Percentiles rank a stretch among this genome's conserved stretches.
These are phyloP conservation scores for Globisporangium iwayamae DNA, from an alignment of 352 stramenopile genomes.

Conservation along the genomic window DNA sequence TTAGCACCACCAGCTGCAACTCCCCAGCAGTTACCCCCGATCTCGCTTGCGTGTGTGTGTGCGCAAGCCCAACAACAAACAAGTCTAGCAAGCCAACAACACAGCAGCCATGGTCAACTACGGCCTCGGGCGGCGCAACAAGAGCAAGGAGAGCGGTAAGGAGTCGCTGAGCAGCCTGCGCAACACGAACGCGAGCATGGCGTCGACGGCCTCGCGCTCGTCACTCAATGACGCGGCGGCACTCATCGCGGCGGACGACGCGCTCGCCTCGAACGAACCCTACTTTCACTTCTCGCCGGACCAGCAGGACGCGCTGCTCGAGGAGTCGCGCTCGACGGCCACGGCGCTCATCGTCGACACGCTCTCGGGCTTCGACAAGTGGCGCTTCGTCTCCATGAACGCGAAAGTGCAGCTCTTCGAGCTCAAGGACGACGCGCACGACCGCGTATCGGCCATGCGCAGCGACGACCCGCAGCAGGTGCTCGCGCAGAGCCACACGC, in stretches of 20 bases:
- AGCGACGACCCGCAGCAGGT: conserved; percentile 17
- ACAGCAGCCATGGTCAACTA: conserved; percentile 14
- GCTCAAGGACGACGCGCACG: conserved; percentile 36
- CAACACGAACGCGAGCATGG: conserved; percentile 14
- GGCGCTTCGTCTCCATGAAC: conserved; percentile 46
- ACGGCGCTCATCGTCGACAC: conserved; percentile 56
- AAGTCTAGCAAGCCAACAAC: background rate
- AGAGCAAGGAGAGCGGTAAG: conserved; percentile 12
- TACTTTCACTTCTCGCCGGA: conserved; percentile 56
- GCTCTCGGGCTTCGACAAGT: conserved; percentile 59
- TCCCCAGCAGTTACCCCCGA: background rate
- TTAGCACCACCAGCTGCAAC: no score
- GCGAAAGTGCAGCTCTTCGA: conserved; percentile 51
- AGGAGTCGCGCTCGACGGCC: conserved; percentile 47
- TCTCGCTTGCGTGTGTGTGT: background rate
- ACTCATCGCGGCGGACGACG: conserved; percentile 1
- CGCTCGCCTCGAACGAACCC: conserved; percentile 24
- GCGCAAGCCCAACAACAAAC: background rate
- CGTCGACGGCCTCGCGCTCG: conserved; percentile 12
- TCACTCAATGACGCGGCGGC: conserved; percentile 5
- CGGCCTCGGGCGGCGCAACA: conserved; percentile 9
- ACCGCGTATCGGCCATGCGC: conserved; percentile 48
- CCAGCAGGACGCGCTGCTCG: conserved; percentile 45
- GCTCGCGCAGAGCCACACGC: conserved; percentile 36
- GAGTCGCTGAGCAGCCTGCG: conserved; percentile 18